Conservation (phyloP, 2,329 filamentous ascomycete species). For the Sporothrix curviconia region DNA sequence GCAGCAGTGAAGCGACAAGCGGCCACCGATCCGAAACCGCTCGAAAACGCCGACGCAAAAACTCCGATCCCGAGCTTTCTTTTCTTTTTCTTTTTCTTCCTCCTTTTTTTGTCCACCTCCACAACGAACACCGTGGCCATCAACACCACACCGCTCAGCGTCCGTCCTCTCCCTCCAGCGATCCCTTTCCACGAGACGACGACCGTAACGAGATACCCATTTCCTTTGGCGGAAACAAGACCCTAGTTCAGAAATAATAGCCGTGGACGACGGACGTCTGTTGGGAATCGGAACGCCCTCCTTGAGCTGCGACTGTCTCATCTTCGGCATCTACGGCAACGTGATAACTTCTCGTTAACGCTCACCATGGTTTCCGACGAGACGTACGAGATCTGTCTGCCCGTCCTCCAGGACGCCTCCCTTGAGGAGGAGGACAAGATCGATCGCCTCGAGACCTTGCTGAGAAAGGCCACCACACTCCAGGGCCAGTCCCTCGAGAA, state of each 20-base stretch:
- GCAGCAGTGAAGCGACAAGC: neutral
- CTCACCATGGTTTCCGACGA: constrained; percentile 82
- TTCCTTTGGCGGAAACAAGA: neutral
- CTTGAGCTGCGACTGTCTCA: too few species aligned
- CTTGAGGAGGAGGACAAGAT: constrained; percentile 94
- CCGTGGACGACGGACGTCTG: neutral
- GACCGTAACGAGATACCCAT: neutral
- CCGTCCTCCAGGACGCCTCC: constrained; percentile 72
- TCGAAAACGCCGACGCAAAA: too few species aligned
- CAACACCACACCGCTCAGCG: neutral
- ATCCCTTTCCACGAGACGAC: constrained; percentile 4
- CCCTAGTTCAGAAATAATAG: neutral
- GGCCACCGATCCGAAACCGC: neutral
- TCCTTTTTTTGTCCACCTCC: neutral
- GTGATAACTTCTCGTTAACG: too few species aligned
- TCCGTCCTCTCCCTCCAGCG: neutral
- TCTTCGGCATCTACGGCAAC: too few species aligned
- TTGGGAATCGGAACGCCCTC: too few species aligned
- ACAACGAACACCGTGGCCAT: neutral
- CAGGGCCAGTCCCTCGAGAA: constrained; percentile 77
- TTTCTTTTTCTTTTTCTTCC: too few species aligned
- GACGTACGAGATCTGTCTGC: constrained; percentile 84
- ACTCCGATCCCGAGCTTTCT: too few species aligned
- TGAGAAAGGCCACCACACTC: constrained; percentile 71
- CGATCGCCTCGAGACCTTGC: constrained; percentile 79